Percentiles rank a stretch among this genome's conserved stretches.
phyloP scores from a whole-genome alignment of 2,329 filamentous ascomycete species.

The Thyridium curvatum region DNA sequence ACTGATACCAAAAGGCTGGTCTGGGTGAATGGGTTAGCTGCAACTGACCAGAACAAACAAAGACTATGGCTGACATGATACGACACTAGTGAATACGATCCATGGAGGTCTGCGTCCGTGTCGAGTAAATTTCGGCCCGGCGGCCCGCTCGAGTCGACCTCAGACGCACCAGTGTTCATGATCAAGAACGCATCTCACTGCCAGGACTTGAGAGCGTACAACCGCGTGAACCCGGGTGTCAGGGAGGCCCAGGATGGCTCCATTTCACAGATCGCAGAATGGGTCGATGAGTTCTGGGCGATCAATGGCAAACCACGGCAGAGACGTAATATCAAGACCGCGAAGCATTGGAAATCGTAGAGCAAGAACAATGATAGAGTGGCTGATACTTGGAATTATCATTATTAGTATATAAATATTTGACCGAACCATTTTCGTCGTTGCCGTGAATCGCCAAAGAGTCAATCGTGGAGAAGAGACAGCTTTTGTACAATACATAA shows the following conservation, averaged over 20 bases:
- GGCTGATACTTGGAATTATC: no score
- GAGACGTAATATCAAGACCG: no score
- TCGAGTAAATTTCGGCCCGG: conserved; percentile 45
- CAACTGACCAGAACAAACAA: neutral
- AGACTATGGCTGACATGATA: no score
- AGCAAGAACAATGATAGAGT: no score
- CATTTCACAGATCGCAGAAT: conserved; percentile 42
- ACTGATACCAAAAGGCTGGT: conserved; percentile 46
- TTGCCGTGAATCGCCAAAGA: no score
- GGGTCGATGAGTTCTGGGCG: conserved; percentile 45
- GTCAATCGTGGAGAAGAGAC: no score
- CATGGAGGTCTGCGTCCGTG: conserved; percentile 50
- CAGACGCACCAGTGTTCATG: conserved; percentile 41
- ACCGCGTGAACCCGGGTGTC: conserved; percentile 39
- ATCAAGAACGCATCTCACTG: conserved; percentile 50
- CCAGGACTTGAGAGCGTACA: conserved; percentile 41
- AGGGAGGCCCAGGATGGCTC: conserved; percentile 37
- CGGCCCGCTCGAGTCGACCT: conserved; percentile 42
- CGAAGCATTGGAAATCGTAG: no score
- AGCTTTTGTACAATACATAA: no score
- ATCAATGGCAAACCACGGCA: neutral
- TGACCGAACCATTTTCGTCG: no score
- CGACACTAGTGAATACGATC: conserved; percentile 41
- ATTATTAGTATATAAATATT: no score
- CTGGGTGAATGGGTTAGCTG: conserved; percentile 45